These are phyloP conservation scores for Asterophora parasitica DNA, from an alignment of 768 basidiomycete genomes.

Conservation along the genomic window DNA sequence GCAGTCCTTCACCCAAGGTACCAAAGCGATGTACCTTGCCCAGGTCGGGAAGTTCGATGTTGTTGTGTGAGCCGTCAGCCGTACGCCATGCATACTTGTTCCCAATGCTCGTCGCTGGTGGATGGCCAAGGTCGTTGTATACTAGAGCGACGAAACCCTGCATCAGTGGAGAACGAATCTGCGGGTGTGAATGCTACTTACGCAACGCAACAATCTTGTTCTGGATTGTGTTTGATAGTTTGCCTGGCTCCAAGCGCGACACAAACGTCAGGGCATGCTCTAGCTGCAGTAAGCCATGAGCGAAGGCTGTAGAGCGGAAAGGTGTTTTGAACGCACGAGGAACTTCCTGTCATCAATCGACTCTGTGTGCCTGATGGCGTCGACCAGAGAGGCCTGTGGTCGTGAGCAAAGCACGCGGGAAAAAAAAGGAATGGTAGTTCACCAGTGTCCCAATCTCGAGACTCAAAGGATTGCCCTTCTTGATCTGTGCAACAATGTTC, in stretches of 20 bases:
- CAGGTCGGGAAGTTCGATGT: conserved; percentile 60
- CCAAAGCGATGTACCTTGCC: conserved; percentile 43
- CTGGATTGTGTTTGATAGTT: conserved; percentile 30
- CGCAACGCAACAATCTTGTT: conserved; percentile 51
- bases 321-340: conserved; percentile 40
- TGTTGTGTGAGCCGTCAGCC: conserved; percentile 79
- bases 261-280: conserved; percentile 66
- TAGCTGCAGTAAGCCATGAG: conserved; percentile 38
- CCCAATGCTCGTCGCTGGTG: conserved; percentile 65
- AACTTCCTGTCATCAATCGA: conserved; percentile 76
- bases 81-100: conserved; percentile 59
- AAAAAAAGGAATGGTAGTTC: conserved; percentile 16
- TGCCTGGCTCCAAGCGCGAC: conserved; percentile 50
- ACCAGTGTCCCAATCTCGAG: conserved; percentile 40
- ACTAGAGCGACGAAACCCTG: conserved; percentile 35
- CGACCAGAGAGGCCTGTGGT: conserved; percentile 53
- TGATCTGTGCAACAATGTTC: conserved; percentile 29
- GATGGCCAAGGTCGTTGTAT: conserved; percentile 80
- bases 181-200: conserved; percentile 33
- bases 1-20: not conserved
- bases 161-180: no score
- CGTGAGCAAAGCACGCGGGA: not conserved
- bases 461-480: conserved; percentile 34
- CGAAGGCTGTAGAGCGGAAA: not conserved
- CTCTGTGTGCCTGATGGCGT: conserved; percentile 53